Evolutionary conservation across 2,329 filamentous ascomycete genomes (phyloP).

Genomic region (Penicillium glabrum): DNA sequence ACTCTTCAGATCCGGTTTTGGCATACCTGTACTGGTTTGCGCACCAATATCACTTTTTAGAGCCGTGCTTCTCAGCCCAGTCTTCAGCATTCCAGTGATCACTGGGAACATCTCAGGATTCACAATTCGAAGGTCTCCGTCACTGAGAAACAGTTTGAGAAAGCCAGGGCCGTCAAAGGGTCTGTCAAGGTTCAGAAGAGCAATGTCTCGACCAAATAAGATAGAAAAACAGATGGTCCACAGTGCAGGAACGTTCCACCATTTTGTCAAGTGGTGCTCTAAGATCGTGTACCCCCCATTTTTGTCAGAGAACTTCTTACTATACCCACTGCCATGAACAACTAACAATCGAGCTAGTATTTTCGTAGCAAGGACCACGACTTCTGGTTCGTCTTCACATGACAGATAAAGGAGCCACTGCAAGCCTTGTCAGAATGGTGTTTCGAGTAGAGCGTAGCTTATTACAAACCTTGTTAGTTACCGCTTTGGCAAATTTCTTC

Average conservation of each 20-base stretch:
- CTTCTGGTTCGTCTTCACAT: conserved; percentile 79
- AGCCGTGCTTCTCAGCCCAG: conserved; percentile 68
- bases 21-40: not conserved
- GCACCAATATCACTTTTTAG: conserved; percentile 53
- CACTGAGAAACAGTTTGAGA: conserved; percentile 65
- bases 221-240: conserved; percentile 90
- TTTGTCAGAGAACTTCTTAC: conserved; percentile 80
- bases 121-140: conserved; percentile 62
- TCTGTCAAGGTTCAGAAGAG: conserved; percentile 69
- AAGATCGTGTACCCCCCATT: conserved; percentile 86
- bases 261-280: conserved; percentile 75
- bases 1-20: not conserved
- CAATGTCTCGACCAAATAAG: conserved; percentile 80
- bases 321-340: conserved; percentile 77
- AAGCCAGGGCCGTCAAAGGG: conserved; percentile 74
- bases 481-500: conserved; percentile 85
- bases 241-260: conserved; percentile 82
- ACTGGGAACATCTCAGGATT: conserved; percentile 78
- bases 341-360: conserved; percentile 82
- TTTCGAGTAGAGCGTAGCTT: not conserved
- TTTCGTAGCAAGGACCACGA: conserved; percentile 76
- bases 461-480: conserved; percentile 80
- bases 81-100: conserved; percentile 82
- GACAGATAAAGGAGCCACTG: conserved; percentile 91
- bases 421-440: conserved; percentile 8